These are phyloP conservation scores for Turritis glabra DNA, from an alignment of 345 rosid species.

Conservation along the genomic window DNA sequence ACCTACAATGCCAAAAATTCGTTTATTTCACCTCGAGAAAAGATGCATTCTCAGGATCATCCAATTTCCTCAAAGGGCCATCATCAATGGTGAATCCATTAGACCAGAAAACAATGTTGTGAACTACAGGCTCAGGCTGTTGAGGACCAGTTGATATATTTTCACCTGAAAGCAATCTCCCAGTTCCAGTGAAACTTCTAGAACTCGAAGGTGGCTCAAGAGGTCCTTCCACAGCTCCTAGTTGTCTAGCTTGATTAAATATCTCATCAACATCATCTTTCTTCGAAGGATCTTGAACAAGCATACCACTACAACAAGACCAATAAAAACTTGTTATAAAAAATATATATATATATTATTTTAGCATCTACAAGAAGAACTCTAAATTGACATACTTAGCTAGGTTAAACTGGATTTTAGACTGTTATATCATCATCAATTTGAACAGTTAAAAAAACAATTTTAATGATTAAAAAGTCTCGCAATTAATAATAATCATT, in stretches of 20 bases:
- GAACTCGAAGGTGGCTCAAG: slow-evolving; percentile 77
- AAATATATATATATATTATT: neutral
- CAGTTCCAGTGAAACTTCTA: slow-evolving; percentile 80
- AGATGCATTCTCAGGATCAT: slow-evolving; percentile 93
- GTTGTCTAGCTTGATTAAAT: slow-evolving; percentile 84
- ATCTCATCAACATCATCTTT: slow-evolving; percentile 88
- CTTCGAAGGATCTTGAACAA: slow-evolving; percentile 92
- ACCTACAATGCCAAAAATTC: neutral
- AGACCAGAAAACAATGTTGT: slow-evolving; percentile 90
- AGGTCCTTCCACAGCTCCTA: slow-evolving; percentile 95
- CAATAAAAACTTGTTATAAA: too few relatives aligned
- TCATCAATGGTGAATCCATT: slow-evolving; percentile 94
- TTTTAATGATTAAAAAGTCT: neutral
- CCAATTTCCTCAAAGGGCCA: slow-evolving; percentile 90
- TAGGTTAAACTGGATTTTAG: neutral
- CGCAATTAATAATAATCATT: neutral
- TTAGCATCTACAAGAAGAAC: neutral
- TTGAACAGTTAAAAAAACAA: neutral
- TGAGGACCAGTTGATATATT: slow-evolving; percentile 62
- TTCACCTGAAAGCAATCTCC: slow-evolving; percentile 88
- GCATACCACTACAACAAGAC: slow-evolving; percentile 75
- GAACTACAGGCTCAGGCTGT: slow-evolving; percentile 80
- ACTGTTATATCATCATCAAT: neutral
- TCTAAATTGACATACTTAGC: neutral
- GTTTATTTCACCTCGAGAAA: slow-evolving; percentile 76